Evolutionary conservation across 768 basidiomycete species (phyloP), one percentile per base, ranked within the genome.

Genomic region (Macrolepiota fuliginosa): DNA sequence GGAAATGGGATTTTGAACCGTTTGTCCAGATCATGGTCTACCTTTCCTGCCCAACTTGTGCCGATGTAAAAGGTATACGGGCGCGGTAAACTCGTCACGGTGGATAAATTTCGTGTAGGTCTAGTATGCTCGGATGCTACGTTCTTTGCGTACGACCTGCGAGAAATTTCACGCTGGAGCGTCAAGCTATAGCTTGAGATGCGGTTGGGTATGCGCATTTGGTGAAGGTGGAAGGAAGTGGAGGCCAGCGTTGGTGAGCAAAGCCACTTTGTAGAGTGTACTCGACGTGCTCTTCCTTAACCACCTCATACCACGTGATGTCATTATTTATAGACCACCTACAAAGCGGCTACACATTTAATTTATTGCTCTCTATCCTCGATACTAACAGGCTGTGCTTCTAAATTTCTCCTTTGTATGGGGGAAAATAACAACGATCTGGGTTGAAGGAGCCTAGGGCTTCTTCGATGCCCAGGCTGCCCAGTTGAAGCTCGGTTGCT

Each of bases 41-140:
- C 85, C 70, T 94, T 94, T 45, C 85, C 86, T 29, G 85, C 86
- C 88, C 90, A 94, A 71, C 89, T 89, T 15, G 83, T 82, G 56
- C 89, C 91, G 39, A 92, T 77, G 67, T 92, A 85, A 71, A 94
- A 92, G 36, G 75, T 84, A 69, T 87, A 94, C 4, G 89, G 78
- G 10, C 76, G 74, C 15, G 66, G 65, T 1, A 63, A 52, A n/a
- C 69, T 62, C 2, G 69, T 19, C 5, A 60, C 19, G 7, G 58
- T 55, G 24, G 61, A 50, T 37, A 62, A 54, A 39, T 27, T 45
- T 6, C 61, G 59, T 10, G 49, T n/a, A 59, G 12, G 13, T 27
- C 39, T 52, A 36, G 54, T 22, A n/a, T 35, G 53, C 11, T 35
- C 11, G 36, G 52, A 29, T 39, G 35, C 15, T 35, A 25, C 46